These are phyloP conservation scores for Lotus japonicus DNA, from an alignment of 306 rosid genomes.

Conservation along the genomic window DNA sequence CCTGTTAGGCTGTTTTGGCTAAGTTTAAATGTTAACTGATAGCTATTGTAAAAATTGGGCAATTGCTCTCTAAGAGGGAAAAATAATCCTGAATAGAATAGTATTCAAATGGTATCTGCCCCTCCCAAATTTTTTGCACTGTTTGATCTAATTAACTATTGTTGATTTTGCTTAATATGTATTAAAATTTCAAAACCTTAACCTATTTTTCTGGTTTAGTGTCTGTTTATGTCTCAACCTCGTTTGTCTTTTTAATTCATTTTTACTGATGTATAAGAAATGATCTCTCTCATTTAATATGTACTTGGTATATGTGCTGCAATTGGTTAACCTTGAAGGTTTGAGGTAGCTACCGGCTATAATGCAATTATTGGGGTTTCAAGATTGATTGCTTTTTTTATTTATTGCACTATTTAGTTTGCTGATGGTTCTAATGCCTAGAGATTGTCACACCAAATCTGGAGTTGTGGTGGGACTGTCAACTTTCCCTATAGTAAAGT, in stretches of 20 bases:
- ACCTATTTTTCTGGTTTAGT: too few species aligned
- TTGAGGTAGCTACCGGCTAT: neutral
- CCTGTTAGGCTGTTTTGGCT: neutral
- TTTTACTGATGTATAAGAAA: neutral
- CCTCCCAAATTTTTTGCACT: too few species aligned
- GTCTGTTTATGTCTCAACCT: neutral
- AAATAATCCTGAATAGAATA: too few species aligned
- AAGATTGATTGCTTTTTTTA: neutral
- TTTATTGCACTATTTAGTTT: neutral
- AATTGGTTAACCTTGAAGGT: neutral
- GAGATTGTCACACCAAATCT: slow-evolving; percentile 3
- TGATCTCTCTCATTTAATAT: neutral
- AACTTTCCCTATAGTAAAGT: neutral
- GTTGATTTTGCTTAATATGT: too few species aligned
- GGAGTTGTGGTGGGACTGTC: neutral
- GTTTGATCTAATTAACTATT: too few species aligned
- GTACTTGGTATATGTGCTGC: neutral
- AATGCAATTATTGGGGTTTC: neutral
- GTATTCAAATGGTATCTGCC: too few species aligned
- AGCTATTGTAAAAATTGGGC: neutral
- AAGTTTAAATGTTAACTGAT: neutral
- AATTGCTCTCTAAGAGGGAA: too few species aligned
- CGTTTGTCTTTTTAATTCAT: too few species aligned
- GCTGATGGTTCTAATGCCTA: neutral
- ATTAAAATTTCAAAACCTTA: too few species aligned